Evolutionary conservation across 1,284 basidiomycete species (phyloP), one percentile per base, ranked within the genome.

Genomic region (Amylostereum areolatum): DNA sequence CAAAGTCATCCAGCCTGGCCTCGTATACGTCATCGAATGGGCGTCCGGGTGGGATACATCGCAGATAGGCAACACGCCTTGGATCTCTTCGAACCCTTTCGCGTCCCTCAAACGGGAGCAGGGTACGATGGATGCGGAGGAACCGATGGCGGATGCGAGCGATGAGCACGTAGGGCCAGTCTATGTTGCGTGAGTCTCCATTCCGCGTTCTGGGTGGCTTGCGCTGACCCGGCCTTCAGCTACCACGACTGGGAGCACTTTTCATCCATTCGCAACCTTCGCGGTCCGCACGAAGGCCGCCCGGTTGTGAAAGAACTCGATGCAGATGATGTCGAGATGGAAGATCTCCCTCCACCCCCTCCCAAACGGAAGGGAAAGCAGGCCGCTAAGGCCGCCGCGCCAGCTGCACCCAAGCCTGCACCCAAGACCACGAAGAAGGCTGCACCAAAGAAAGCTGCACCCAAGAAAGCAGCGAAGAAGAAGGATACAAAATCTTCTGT

Each of bases 201-300:
- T 48, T 46, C 32, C 43, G 47, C 36, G 45, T 35, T 36, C 50
- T 48, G 35, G 45, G 40, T n/a, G 28, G 25, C 40, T 36, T 8
- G 50, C 47, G 46, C 36, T 53, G 45, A 56, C 49, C 30, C 27
- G 24, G 40, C 40, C 35, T 44, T 12, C 59, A 90, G 88, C 32
- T 93, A 93, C 62, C 88, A 94, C 61, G 89, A 92, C 59, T 94
- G 89, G 90, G 90, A 95, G 62, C 92, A 95, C 64, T 95, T 94
- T 62, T 92, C 89, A n/a, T 91, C 88, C 24, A 87, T 95, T 47
- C 85, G 92, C 36, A 93, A 89, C 63, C 68, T 92, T 32, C 75
- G 75, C n/a, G 92, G 92, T 2, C 92, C 92, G 0, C 91, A 94
- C 60, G 70, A 78, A 0, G 92, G 91, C 5, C 69, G 85, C 4